Conservation (phyloP, 371 early-diverging fungal genomes). For the Rhizopus microsporus region DNA sequence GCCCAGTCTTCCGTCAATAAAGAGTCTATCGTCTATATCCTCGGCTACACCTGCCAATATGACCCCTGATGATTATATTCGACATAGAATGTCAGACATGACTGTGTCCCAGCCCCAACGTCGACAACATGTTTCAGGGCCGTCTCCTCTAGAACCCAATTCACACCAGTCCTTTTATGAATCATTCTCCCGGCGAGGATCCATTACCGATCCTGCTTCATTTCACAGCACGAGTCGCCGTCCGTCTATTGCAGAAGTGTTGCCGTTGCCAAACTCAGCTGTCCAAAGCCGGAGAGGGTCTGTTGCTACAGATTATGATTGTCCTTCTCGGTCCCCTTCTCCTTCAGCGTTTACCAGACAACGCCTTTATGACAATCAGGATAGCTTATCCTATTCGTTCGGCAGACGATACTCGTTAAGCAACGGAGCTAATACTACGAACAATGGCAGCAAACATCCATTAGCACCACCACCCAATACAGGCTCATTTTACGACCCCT, state of each 20-base stretch:
- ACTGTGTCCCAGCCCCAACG: conserved; percentile 25
- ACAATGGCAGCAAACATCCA: conserved; percentile 15
- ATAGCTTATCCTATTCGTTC: conserved; percentile 5
- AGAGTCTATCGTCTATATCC: neutral
- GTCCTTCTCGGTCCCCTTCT: conserved; percentile 43
- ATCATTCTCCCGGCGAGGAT: conserved; percentile 41
- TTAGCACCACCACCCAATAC: conserved; percentile 21
- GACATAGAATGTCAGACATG: conserved; percentile 52
- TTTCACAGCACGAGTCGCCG: conserved; percentile 24
- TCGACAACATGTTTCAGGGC: conserved; percentile 1
- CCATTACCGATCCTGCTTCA: conserved; percentile 33
- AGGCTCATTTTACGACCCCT: conserved; percentile 31
- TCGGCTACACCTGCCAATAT: neutral
- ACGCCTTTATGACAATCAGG: conserved; percentile 17
- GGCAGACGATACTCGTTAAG: conserved; percentile 44
- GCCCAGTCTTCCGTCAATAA: conserved; percentile 5
- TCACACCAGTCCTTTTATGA: conserved; percentile 26
- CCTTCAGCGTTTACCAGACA: conserved; percentile 31
- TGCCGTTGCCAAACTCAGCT: conserved; percentile 35
- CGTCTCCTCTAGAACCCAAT: conserved; percentile 38
- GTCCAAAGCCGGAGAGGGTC: conserved; percentile 42
- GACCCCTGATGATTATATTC: conserved; percentile 44
- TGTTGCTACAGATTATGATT: conserved; percentile 34
- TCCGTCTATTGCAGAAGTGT: conserved; percentile 35
- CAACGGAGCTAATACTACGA: conserved; percentile 20